Evolutionary conservation across 192 early-diverging fungal genomes (phyloP), one percentile per base, ranked within the genome.

Genomic region (Coemansia sp.): DNA sequence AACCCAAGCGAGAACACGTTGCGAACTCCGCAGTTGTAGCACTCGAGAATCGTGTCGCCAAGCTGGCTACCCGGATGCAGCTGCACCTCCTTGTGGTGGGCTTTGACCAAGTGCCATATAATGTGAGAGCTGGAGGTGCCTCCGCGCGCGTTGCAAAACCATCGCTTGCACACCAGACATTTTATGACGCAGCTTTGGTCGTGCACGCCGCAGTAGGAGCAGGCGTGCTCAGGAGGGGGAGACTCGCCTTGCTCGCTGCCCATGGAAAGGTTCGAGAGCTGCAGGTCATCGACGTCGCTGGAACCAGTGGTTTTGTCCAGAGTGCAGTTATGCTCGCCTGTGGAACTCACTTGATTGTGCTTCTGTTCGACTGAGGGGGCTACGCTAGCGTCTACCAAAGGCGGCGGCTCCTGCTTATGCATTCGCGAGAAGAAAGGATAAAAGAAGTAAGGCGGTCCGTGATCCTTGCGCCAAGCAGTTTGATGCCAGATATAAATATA

Each of bases 1-100:
- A 98, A 99, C 3, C 98, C 98, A 35, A 99, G 88, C 52, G 95
- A 85, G 77, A 99, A 99, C 36, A 96, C 90, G 69, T 99, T 99
- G 58, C 92, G 87, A 41, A 87, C 91, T 15, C 96, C 94, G 80
- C 97, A 99, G 78, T 96, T 94, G 85, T 98, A 99, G 75, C 97
- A 99, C 77, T 99, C 97, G 41, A 99, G 86, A 2, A 90, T 87
- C 2, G 93, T 95, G 52, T 98, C 97, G 23, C 96, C 97, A 12
- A 99, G 88, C 21, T 94, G 92, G 10, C 92, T 92, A n/a, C 93
- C 89, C 0, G 93, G 91, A 69, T 99, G 97, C 30, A 99, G 87
- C 60, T 85, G 84, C 10, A 98, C 96, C 73, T 99, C 96, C 74
- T 94, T 95, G 83, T 99, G 97, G 64, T 92, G 91, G 23, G 95